Evolutionary conservation across 805 yeast species (phyloP).

Genomic region (Schwanniomyces pseudopolymorphus): DNA sequence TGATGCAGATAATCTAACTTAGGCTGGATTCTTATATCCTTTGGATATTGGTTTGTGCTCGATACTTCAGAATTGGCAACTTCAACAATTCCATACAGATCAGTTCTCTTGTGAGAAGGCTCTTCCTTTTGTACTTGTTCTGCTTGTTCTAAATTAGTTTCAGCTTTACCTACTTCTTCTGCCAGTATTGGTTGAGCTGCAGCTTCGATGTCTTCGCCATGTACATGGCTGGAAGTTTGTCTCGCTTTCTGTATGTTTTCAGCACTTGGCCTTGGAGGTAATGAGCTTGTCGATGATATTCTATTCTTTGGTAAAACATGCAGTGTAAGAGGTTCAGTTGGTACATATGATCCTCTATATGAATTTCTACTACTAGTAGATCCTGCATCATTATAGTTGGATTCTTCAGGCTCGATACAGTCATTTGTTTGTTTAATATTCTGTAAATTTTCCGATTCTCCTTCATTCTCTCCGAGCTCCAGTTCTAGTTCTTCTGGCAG

Average conservation of each 20-base stretch:
- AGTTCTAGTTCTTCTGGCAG: background rate
- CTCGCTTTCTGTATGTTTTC: constrained; percentile 24
- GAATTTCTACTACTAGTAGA: background rate
- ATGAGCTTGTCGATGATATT: background rate
- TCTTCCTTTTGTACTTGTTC: background rate
- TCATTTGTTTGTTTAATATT: background rate
- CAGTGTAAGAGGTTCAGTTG: background rate
- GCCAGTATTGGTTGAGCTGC: background rate
- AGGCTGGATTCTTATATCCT: background rate
- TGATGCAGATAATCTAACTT: background rate
- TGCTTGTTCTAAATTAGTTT: no score
- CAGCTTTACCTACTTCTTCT: background rate
- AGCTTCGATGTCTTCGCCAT: constrained; percentile 2
- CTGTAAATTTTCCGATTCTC: background rate
- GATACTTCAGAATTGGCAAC: background rate
- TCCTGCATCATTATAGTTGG: background rate
- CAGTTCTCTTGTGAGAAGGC: background rate
- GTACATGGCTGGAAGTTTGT: constrained; percentile 17
- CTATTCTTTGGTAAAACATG: background rate
- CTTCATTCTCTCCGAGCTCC: background rate
- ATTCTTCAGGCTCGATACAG: background rate
- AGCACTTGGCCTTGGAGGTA: constrained; percentile 27
- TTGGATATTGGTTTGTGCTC: background rate
- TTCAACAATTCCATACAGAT: background rate
- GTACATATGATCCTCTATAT: background rate